phyloP scores from a whole-genome alignment of 805 yeast genomes.

The Wickerhamiella nectarea region DNA sequence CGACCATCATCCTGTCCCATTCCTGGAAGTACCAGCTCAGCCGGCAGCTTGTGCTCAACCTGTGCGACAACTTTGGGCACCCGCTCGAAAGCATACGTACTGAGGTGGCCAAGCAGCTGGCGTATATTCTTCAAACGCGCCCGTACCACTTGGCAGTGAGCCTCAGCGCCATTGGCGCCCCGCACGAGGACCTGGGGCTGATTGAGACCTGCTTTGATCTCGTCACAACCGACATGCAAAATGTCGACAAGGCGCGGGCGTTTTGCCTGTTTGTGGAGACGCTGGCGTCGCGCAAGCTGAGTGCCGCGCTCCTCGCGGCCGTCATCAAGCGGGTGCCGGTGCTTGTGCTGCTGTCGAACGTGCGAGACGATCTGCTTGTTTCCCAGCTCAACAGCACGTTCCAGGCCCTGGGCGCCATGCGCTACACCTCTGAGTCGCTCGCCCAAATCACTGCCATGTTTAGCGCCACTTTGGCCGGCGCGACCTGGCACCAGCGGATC shows the following conservation, averaged over 20 bases:
- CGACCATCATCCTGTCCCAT: constrained; percentile 35
- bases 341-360: constrained; percentile 44
- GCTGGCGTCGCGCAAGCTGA: background rate
- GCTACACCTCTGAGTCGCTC: constrained; percentile 33
- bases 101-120: constrained; percentile 48
- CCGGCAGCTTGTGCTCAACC: constrained; percentile 31
- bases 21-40: constrained; percentile 41
- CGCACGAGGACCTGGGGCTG: background rate
- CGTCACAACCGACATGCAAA: background rate
- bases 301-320: background rate
- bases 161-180: too few relatives aligned
- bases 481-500: constrained; percentile 47
- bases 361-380: constrained; percentile 58
- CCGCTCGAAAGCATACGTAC: constrained; percentile 62
- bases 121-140: constrained; percentile 32
- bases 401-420: constrained; percentile 34
- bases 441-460: constrained; percentile 26
- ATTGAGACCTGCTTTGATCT: background rate
- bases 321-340: constrained; percentile 43
- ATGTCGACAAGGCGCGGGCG: background rate
- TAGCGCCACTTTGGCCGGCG: constrained; percentile 14
- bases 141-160: constrained; percentile 30
- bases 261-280: constrained; percentile 3
- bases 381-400: constrained; percentile 35
- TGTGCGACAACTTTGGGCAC: constrained; percentile 40